A percentile compares a stretch with the other conserved stretches of the same genome.
Evolutionary conservation across 164 flowering plant species (phyloP).

Genomic region (Stephania yunnanensis): DNA sequence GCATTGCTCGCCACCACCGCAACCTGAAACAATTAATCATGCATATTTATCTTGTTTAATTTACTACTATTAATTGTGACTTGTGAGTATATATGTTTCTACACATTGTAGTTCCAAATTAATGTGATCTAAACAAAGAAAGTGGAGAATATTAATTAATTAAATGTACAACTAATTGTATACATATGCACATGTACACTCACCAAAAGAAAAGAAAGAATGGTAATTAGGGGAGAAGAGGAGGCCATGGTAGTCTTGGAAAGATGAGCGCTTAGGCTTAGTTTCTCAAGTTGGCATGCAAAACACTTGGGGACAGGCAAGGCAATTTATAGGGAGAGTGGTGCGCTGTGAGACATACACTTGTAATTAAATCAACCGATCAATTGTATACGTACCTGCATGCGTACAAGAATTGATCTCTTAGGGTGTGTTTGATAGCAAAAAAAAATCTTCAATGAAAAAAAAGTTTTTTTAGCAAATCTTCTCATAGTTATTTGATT

Average conservation of each 20-base stretch:
- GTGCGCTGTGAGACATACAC: neutral
- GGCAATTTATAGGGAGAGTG: neutral
- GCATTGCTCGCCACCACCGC: slow-evolving; percentile 22
- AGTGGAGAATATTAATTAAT: no score
- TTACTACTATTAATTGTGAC: neutral
- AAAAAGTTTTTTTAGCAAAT: no score
- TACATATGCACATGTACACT: neutral
- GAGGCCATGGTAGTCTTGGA: neutral
- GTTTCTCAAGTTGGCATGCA: neutral
- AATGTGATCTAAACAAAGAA: no score
- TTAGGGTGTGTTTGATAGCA: no score
- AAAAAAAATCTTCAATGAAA: no score
- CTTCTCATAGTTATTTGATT: no score
- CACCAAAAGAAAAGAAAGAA: neutral
- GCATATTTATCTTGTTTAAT: no score
- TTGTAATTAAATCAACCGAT: no score
- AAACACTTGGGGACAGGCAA: neutral
- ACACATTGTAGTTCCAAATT: neutral
- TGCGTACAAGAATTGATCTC: no score
- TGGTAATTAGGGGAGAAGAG: neutral
- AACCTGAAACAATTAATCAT: slow-evolving; percentile 17
- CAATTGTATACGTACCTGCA: no score
- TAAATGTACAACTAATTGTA: no score
- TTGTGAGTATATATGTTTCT: neutral
- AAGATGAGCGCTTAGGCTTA: neutral